Evolutionary conservation across 495 filamentous ascomycete species (phyloP), one percentile per base, ranked within the genome.

Genomic region (Trichoderma virens): DNA sequence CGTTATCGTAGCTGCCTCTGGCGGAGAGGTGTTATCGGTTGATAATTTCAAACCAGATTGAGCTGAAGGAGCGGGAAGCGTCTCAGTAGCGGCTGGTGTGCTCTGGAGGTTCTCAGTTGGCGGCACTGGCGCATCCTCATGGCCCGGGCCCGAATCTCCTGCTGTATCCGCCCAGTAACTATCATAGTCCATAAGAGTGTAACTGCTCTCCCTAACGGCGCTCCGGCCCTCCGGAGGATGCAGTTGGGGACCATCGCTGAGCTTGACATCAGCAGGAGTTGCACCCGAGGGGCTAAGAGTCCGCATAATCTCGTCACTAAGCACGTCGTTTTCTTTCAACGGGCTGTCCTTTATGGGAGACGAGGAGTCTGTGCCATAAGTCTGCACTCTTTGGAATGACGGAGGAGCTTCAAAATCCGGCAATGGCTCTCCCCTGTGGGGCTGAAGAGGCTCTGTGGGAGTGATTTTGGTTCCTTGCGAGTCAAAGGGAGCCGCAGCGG

Each of bases 261-360:
- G 41, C 9, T 66, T 65, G 5, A 59, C 16, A 32, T 66, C 61
- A 9, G 65, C 56, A 27, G 43, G 34, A n/a, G 64, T 61, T 31
- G 69, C 47, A 13, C 67, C 61, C 0, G 66, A 71, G 11, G 85
- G 82, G 67, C 82, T 91, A 14, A 94, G 74, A n/a, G 85, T 89
- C 39, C 83, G 85, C 30, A 92, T 89, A 38, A 95, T 95, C 67
- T 96, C 92, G 66, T 91, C 87, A 32, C 87, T 78, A 60, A 95
- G 74, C 61, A 85, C 82, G 65, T 96, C 92, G 67, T 83, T 93
- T 67, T 95, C 90, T 38, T 86, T 82, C 23, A 56, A 9, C 0
- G 51, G 51, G 11, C 51, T 56, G 25, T 56, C 51, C 20, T 56
- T 62, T 62, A 90, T 82, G 2, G 78, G 77, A 60, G 87, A 79